phyloP scores from a whole-genome alignment of 108 stramenopile species.

The Conticribra weissflogii region DNA sequence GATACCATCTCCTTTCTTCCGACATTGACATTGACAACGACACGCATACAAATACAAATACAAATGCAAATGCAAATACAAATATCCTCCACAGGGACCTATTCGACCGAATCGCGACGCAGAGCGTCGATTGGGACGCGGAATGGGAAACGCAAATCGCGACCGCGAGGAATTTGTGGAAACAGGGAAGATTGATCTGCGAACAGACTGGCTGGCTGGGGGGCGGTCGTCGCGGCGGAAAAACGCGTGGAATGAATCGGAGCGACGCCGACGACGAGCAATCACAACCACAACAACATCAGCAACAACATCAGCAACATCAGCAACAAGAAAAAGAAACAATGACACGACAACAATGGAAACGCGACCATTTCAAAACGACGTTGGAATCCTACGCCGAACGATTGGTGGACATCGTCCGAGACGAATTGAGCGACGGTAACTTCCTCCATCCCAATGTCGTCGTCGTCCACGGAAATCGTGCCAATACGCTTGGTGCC shows the following conservation, averaged over 20 bases:
- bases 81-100: not conserved
- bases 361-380: constrained; percentile 22
- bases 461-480: not conserved
- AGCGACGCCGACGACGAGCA: too few relatives aligned
- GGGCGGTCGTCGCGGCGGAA: constrained; percentile 2
- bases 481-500: not conserved
- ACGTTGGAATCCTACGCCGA: constrained; percentile 53
- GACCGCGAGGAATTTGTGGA: constrained; percentile 46
- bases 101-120: constrained; percentile 10
- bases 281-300: constrained; percentile 16
- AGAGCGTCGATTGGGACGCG: constrained; percentile 16
- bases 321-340: not conserved
- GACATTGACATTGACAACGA: not conserved
- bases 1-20: constrained; percentile 33
- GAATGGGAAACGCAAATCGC: constrained; percentile 10
- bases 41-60: not conserved
- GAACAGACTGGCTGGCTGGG: constrained; percentile 56
- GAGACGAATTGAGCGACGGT: constrained; percentile 52
- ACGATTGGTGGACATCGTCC: constrained; percentile 54
- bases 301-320: not conserved
- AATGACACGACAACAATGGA: constrained; percentile 2
- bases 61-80: not conserved
- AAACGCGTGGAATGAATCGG: not conserved
- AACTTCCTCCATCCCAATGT: constrained; percentile 2
- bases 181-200: constrained; percentile 49